Base-by-base conservation (phyloP, 2,329 filamentous ascomycete genomes). In the Cadophora luteo-olivacea region DNA sequence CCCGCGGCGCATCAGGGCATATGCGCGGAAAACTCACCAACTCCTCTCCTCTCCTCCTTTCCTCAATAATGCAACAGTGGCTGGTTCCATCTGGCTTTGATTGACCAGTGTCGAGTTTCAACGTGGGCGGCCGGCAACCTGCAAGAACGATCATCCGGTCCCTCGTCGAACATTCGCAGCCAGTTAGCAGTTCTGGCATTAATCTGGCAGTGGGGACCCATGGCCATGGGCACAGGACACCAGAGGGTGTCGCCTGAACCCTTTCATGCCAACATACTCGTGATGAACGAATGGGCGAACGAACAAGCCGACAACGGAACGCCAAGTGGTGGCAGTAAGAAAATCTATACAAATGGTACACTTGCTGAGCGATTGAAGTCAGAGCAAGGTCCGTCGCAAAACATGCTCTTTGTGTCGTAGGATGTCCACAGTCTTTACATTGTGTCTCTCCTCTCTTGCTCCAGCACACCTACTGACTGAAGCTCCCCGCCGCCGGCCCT, bases 71-170 rank as follows among this genome's bases (percentile, higher is more conserved):
- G 38, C 38, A 7, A 41, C 38, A 8, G 45, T 22, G 45, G 45
- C 45, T 48, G 45, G 45, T 48, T n/a, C 19, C 45, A 48, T 48
- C 45, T 48, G 45, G 45, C n/a, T 48, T 48, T 48, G 19, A n/a
- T 48, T 22, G 16, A 22, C 45, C 45, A 48, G 19, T 48, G 19
- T 48, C 19, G 45, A 48, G 70, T 70, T 73, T 72, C 67, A 73
- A 69, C 22, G 29, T 48, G 24, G 24, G 38, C 58, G 25, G 16
- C 12, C 24, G 38, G 41, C n/a, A 38, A 24, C 25, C 41, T 32
- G 38, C 64, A 54, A 66, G 33, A 67, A 64, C 55, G 65, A 69
- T 68, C 61, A 65, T 61, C 64, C 66, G 65, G 66, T 69, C 48
- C 65, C 55, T 66, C 52, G 29, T 69, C 61, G 64, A 66, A 66